Evolutionary conservation across 2,329 filamentous ascomycete species (phyloP).

Genomic region (Cercospora nicotianae): DNA sequence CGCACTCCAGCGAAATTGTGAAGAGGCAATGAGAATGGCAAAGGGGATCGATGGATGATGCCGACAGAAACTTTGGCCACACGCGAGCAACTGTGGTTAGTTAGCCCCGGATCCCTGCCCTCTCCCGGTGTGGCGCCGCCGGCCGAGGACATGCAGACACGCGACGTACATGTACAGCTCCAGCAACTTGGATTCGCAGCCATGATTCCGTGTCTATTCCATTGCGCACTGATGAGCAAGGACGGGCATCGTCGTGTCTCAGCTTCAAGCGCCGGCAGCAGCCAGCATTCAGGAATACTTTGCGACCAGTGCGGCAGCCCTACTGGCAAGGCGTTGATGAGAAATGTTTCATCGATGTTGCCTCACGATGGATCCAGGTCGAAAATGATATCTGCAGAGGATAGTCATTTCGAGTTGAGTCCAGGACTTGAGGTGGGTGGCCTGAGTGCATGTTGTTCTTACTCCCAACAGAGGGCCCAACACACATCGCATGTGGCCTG

Average conservation of each 20-base stretch:
- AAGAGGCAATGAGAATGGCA: not conserved
- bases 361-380: not conserved
- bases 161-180: not conserved
- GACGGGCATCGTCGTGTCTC: not conserved
- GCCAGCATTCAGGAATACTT: not conserved
- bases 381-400: not conserved
- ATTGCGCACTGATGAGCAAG: not conserved
- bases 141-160: not conserved
- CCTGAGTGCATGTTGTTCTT: not conserved
- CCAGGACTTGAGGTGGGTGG: not conserved
- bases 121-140: conserved; percentile 3
- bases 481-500: not conserved
- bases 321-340: not conserved
- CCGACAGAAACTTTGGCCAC: conserved; percentile 8
- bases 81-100: not conserved
- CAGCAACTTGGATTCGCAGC: not conserved
- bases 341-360: not conserved
- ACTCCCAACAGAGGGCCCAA: not conserved
- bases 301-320: too few species aligned
- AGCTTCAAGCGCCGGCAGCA: not conserved
- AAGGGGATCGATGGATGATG: conserved; percentile 3
- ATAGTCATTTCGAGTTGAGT: not conserved
- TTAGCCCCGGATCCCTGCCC: not conserved
- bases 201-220: not conserved
- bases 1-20: not conserved